A percentile compares a stretch with the other conserved stretches of the same genome.
phyloP scores from a whole-genome alignment of 169 alveolate species.

The Plasmodium billcollinsi region DNA sequence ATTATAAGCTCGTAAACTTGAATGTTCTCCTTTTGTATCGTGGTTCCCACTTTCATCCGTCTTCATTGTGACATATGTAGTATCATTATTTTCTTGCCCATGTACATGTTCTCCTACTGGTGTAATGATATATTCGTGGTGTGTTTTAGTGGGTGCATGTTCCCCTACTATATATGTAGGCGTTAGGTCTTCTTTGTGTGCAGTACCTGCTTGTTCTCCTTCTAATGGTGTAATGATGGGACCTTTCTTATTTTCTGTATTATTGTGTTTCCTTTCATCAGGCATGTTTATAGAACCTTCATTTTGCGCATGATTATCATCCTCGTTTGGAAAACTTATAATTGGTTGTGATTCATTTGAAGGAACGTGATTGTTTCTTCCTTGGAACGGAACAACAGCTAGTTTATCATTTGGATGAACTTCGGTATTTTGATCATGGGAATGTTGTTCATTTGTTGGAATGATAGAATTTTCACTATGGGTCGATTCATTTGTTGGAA shows the following conservation, averaged over 20 bases:
- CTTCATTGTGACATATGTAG: neutral
- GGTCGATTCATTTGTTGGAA: neutral
- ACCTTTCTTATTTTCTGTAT: no score
- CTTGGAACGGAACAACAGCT: neutral
- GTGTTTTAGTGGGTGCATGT: neutral
- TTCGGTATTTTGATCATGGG: neutral
- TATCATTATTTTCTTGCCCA: neutral
- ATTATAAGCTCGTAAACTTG: neutral
- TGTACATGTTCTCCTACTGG: neutral
- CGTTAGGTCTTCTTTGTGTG: no score
- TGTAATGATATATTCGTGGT: neutral
- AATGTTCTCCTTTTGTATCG: neutral
- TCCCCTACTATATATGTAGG: neutral
- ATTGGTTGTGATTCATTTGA: neutral
- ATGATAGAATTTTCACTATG: neutral
- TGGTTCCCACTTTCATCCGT: neutral
- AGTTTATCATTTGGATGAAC: neutral
- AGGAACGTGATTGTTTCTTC: neutral
- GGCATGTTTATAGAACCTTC: neutral
- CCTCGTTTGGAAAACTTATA: neutral
- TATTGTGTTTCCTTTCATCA: no score
- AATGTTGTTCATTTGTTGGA: neutral
- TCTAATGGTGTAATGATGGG: no score
- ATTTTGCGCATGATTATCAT: neutral
- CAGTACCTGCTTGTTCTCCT: no score